phyloP scores from a whole-genome alignment of 78 protist genomes.

The Anaeramoeba flamelloides region DNA sequence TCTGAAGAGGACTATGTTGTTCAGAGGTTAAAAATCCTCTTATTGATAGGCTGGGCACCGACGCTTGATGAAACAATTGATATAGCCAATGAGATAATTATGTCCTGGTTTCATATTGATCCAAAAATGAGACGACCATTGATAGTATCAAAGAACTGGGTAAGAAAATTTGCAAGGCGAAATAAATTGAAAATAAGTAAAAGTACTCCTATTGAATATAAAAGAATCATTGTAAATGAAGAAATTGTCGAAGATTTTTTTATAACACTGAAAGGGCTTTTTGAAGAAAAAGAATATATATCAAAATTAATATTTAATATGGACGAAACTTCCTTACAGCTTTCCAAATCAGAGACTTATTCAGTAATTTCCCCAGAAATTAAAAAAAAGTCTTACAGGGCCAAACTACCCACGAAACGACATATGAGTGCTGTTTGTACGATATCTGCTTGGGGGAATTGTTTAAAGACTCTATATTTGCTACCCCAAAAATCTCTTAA shows the following conservation, averaged over 20 bases:
- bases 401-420: no score
- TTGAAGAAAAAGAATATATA: not conserved
- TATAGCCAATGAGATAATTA: not conserved
- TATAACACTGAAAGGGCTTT: not conserved
- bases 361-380: no score
- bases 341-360: not conserved
- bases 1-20: not conserved
- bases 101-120: no score
- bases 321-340: not conserved
- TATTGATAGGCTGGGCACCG: not conserved
- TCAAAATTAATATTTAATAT: not conserved
- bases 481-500: not conserved
- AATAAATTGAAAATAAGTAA: not conserved
- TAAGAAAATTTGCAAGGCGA: not conserved
- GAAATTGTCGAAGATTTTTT: not conserved
- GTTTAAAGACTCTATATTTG: not conserved
- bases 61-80: not conserved
- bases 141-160: not conserved
- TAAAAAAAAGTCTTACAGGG: not conserved
- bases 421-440: not conserved
- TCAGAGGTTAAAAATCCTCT: not conserved
- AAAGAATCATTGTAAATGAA: not conserved
- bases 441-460: not conserved
- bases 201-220: not conserved
- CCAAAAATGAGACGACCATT: not conserved